Percentiles rank a stretch among this genome's conserved stretches.
Evolutionary conservation across 2,329 filamentous ascomycete species (phyloP).

Genomic region (Neoscytalidium dimidiatum): DNA sequence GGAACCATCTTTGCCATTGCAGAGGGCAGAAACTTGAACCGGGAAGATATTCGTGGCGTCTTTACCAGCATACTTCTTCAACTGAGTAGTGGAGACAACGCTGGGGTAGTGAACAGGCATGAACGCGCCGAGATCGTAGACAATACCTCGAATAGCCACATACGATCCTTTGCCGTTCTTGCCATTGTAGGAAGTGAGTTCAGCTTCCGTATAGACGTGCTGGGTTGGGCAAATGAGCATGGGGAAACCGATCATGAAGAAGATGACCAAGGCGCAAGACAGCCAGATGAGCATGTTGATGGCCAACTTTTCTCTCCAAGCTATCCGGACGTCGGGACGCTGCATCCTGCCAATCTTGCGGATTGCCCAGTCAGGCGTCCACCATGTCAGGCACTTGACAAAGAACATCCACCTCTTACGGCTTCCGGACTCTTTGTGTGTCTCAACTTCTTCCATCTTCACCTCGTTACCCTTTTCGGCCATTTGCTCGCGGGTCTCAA

Average conservation of each 20-base stretch:
- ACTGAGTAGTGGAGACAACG: slow-evolving; percentile 59
- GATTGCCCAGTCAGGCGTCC: slow-evolving; percentile 82
- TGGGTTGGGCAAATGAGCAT: slow-evolving; percentile 87
- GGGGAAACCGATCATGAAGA: slow-evolving; percentile 90
- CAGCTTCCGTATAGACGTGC: slow-evolving; percentile 77
- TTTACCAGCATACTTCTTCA: slow-evolving; percentile 80
- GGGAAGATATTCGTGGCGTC: slow-evolving; percentile 92
- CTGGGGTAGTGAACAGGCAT: slow-evolving; percentile 76
- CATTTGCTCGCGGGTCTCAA: slow-evolving; percentile 92
- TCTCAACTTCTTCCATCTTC: slow-evolving; percentile 86
- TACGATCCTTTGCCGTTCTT: slow-evolving; percentile 66
- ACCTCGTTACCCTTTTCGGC: slow-evolving; percentile 93
- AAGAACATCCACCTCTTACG: slow-evolving; percentile 90
- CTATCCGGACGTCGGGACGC: slow-evolving; percentile 86
- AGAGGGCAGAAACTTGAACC: slow-evolving; percentile 89
- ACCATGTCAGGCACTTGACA: slow-evolving; percentile 83
- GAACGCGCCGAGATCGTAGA: slow-evolving; percentile 79
- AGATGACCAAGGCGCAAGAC: slow-evolving; percentile 72
- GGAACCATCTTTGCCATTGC: slow-evolving; percentile 71
- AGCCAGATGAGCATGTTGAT: slow-evolving; percentile 99
- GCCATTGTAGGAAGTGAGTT: slow-evolving; percentile 74
- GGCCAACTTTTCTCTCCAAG: slow-evolving; percentile 95
- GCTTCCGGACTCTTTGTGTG: slow-evolving; percentile 72
- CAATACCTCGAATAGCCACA: slow-evolving; percentile 81
- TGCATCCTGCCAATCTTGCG: slow-evolving; percentile 78